Evolutionary conservation across 768 basidiomycete species (phyloP).

Genomic region (Xerocomellus amylosporus): DNA sequence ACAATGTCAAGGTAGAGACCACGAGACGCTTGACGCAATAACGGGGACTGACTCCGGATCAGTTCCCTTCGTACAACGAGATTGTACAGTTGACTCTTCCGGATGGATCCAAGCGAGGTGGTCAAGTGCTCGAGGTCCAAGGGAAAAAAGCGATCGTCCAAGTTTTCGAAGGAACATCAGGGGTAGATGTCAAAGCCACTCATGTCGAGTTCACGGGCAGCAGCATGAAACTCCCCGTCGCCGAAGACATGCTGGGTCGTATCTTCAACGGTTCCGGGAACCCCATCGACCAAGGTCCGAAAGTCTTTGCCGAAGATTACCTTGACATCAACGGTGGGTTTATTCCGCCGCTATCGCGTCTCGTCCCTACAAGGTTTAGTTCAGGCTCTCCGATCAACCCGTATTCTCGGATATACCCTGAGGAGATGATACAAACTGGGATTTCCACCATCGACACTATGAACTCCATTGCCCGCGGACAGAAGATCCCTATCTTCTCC

Average conservation of each 20-base stretch:
- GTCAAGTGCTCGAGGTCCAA: constrained; percentile 96
- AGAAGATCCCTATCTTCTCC: constrained; percentile 99
- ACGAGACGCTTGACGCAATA: neutral
- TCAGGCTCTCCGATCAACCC: constrained; percentile 97
- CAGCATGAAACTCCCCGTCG: constrained; percentile 98
- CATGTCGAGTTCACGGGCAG: constrained; percentile 98
- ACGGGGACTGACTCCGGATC: constrained; percentile 16
- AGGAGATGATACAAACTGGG: constrained; percentile 99
- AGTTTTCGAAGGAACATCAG: constrained; percentile 97
- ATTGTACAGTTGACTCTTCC: constrained; percentile 94
- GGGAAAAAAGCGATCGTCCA: constrained; percentile 99
- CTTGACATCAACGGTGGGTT: constrained; percentile 94
- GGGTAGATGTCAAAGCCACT: constrained; percentile 95
- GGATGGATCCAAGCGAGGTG: constrained; percentile 92
- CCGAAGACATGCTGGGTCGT: constrained; percentile 98
- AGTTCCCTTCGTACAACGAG: constrained; percentile 99
- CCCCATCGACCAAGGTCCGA: constrained; percentile 97
- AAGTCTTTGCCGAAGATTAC: constrained; percentile 99
- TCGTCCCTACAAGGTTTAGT: constrained; percentile 16
- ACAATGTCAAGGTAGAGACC: constrained; percentile 88
- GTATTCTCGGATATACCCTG: constrained; percentile 97
- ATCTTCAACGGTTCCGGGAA: constrained; percentile 99
- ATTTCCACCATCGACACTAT: constrained; percentile 97
- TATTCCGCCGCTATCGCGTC: constrained; percentile 1
- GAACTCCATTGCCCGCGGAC: constrained; percentile 99